A percentile compares a stretch with the other conserved stretches of the same genome.
Conservation (phyloP, 106 monocot species). For the Dendrobium nobile region DNA sequence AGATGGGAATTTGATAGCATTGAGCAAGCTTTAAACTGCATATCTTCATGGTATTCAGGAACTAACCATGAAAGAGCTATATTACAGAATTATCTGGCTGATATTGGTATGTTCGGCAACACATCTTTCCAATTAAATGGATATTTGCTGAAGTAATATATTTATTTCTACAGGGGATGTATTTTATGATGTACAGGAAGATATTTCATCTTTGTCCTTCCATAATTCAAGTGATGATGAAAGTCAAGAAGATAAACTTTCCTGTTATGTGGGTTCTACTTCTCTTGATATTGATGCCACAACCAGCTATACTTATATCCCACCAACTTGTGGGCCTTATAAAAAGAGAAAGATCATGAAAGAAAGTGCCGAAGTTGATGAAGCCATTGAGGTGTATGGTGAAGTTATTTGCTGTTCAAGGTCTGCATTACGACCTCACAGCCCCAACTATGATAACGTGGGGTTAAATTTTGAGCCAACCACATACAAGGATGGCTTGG, state of each 20-base stretch:
- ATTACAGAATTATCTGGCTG: constrained; percentile 53
- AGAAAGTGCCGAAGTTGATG: constrained; percentile 26
- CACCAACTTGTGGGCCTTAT: constrained; percentile 52
- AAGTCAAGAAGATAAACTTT: constrained; percentile 9
- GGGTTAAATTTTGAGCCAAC: constrained; percentile 30
- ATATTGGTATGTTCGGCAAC: constrained; percentile 34
- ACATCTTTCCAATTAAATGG: neutral
- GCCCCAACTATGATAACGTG: constrained; percentile 23
- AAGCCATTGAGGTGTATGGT: constrained; percentile 21
- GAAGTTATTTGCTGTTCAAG: constrained; percentile 44
- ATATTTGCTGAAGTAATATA: neutral
- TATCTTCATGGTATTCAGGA: constrained; percentile 61
- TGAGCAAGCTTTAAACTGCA: constrained; percentile 59
- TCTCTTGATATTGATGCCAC: neutral
- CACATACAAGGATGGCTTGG: constrained; percentile 66
- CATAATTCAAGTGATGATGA: constrained; percentile 11
- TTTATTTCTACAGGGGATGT: constrained; percentile 55
- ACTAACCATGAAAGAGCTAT: constrained; percentile 44
- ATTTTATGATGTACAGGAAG: constrained; percentile 78
- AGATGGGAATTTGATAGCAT: constrained; percentile 98
- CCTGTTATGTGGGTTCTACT: constrained; percentile 8
- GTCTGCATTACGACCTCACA: constrained; percentile 26
- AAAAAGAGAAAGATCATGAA: constrained; percentile 81
- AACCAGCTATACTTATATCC: constrained; percentile 19
- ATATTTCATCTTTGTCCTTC: constrained; percentile 10